A percentile compares a stretch with the other conserved stretches of the same genome.
Evolutionary conservation across 441 rosid genomes (phyloP).

Genomic region (Biscutella laevigata): DNA sequence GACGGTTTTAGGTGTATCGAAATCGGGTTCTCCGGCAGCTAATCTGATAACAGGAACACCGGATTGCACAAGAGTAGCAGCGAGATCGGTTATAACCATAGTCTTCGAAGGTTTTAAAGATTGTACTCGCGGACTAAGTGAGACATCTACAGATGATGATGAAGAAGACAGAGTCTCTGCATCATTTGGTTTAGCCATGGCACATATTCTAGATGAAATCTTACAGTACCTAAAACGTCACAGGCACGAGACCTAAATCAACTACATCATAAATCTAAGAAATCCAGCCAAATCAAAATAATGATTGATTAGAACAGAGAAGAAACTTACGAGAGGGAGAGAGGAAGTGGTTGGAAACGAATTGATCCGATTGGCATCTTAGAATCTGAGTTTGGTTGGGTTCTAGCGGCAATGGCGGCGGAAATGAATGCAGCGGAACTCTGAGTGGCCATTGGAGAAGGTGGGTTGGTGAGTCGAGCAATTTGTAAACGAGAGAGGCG

Average conservation of each 20-base stretch:
- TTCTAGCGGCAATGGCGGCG: not conserved
- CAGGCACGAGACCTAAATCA: not conserved
- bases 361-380: conserved; percentile 28
- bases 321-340: conserved; percentile 34
- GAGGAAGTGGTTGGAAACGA: conserved; percentile 29
- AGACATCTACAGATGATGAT: conserved; percentile 47
- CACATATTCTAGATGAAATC: conserved; percentile 25
- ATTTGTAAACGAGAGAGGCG: not conserved
- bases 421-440: conserved; percentile 18
- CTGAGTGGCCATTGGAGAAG: conserved; percentile 21
- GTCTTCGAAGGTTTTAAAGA: conserved; percentile 88
- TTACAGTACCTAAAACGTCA: conserved; percentile 26
- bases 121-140: conserved; percentile 79
- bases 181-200: conserved; percentile 38
- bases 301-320: not conserved
- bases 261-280: not conserved
- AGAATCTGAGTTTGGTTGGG: not conserved
- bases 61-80: conserved; percentile 76
- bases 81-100: conserved; percentile 82
- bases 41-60: conserved; percentile 81
- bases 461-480: conserved; percentile 17
- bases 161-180: conserved; percentile 19
- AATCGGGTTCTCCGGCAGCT: conserved; percentile 99
- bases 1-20: conserved; percentile 69
- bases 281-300: not conserved